phyloP scores from a whole-genome alignment of 768 basidiomycete genomes.

The Fibroporia radiculosa region DNA sequence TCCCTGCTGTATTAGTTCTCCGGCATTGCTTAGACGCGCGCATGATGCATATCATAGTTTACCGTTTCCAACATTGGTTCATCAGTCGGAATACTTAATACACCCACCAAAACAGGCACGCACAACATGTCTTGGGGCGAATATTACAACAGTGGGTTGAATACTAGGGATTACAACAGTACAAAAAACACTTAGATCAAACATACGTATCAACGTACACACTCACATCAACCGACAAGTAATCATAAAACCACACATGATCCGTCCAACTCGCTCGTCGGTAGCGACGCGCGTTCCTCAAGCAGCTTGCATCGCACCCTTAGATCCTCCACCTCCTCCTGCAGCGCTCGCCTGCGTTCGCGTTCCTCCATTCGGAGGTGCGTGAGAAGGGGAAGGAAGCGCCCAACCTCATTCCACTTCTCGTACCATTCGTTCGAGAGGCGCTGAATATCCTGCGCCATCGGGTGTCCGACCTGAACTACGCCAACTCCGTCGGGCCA shows the following conservation, averaged over 20 bases:
- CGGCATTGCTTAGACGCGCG: too few relatives aligned
- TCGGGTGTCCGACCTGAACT: constrained; percentile 5
- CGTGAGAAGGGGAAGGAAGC: constrained; percentile 36
- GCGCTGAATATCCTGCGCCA: constrained; percentile 6
- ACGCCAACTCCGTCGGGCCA: constrained; percentile 29
- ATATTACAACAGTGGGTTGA: too few relatives aligned
- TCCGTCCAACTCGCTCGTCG: constrained; percentile 15
- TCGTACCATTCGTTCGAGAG: constrained; percentile 17
- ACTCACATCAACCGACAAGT: not conserved
- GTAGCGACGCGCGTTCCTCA: constrained; percentile 25
- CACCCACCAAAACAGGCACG: too few relatives aligned
- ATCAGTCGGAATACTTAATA: too few relatives aligned
- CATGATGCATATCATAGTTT: too few relatives aligned
- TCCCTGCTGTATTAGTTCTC: too few relatives aligned
- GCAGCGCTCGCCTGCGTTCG: constrained; percentile 28
- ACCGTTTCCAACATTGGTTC: too few relatives aligned
- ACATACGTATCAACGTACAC: not conserved
- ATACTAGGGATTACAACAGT: not conserved
- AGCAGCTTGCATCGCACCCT: constrained; percentile 37
- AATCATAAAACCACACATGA: constrained; percentile 25
- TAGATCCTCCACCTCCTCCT: constrained; percentile 43
- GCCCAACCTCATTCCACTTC: constrained; percentile 36
- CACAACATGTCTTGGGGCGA: too few relatives aligned
- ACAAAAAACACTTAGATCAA: not conserved
- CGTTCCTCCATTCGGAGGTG: constrained; percentile 37